These are phyloP conservation scores for Curvularia spicifera DNA, from an alignment of 2,329 filamentous ascomycete genomes.

Conservation along the genomic window DNA sequence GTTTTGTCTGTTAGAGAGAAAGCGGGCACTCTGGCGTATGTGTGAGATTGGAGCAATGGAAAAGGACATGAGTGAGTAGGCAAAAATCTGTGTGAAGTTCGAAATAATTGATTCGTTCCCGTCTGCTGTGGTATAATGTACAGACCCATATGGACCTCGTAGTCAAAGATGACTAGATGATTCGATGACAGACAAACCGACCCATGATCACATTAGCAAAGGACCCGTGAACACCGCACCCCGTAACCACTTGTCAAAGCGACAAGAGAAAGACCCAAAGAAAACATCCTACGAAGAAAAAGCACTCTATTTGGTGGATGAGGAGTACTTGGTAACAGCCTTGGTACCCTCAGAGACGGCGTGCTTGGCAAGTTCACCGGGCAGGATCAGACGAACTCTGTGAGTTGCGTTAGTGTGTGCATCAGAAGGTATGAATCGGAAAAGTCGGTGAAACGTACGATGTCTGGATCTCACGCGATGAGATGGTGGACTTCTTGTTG, in stretches of 20 bases:
- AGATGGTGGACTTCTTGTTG: slow-evolving; percentile 99
- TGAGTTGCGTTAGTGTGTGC: slow-evolving; percentile 33
- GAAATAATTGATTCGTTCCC: slow-evolving; percentile 51
- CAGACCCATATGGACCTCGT: slow-evolving; percentile 49
- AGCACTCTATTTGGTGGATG: slow-evolving; percentile 89
- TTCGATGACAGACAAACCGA: slow-evolving; percentile 53
- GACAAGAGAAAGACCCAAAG: slow-evolving; percentile 59
- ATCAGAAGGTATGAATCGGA: neutral
- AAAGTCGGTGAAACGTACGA: slow-evolving; percentile 64
- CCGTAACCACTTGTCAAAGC: slow-evolving; percentile 56
- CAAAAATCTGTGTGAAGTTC: slow-evolving; percentile 35
- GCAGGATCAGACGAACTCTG: slow-evolving; percentile 92
- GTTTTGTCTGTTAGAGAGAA: too few relatives aligned
- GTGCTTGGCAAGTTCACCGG: slow-evolving; percentile 98
- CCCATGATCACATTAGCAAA: slow-evolving; percentile 60
- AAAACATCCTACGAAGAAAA: slow-evolving; percentile 52
- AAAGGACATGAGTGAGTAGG: too few relatives aligned
- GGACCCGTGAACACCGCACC: slow-evolving; percentile 54
- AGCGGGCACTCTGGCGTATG: too few relatives aligned
- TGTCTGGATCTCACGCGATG: slow-evolving; percentile 98
- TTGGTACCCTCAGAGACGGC: slow-evolving; percentile 99
- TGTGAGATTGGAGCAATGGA: too few relatives aligned
- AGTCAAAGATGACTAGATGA: slow-evolving; percentile 49
- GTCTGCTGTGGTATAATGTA: slow-evolving; percentile 52
- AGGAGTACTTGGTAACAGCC: slow-evolving; percentile 99